phyloP scores from a whole-genome alignment of 176 grass and related monocot genomes.

The Zoysia pacifica region DNA sequence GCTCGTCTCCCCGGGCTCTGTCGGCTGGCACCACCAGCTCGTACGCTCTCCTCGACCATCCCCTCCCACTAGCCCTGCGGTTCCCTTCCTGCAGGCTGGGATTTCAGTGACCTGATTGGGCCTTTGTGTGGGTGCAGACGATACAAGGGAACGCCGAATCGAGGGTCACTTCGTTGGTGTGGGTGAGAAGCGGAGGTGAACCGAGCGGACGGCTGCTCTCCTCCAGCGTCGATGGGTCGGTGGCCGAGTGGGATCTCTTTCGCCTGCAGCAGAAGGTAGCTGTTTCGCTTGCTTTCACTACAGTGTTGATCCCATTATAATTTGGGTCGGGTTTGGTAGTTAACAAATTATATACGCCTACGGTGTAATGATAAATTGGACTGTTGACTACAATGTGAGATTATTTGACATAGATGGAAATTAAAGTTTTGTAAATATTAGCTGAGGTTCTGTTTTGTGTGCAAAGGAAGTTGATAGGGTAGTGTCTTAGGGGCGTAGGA shows the following conservation, averaged over 20 bases:
- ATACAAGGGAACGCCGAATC: slow-evolving; percentile 64
- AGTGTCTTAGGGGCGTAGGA: background rate
- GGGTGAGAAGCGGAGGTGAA: slow-evolving; percentile 40
- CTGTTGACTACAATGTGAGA: background rate
- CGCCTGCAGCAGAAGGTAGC: slow-evolving; percentile 66
- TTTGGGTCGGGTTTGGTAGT: background rate
- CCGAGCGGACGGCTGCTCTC: slow-evolving; percentile 70
- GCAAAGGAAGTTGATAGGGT: background rate
- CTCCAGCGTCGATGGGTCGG: slow-evolving; percentile 79
- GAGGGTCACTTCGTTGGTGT: slow-evolving; percentile 80
- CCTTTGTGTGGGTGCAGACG: slow-evolving; percentile 60
- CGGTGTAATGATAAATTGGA: background rate
- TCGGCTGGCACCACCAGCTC: slow-evolving; percentile 96
- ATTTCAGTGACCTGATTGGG: slow-evolving; percentile 26
- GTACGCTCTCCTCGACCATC: slow-evolving; percentile 45
- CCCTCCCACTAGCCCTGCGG: background rate
- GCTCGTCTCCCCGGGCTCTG: slow-evolving; percentile 92
- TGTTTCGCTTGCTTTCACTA: background rate
- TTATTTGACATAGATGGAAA: background rate
- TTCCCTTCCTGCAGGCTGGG: background rate
- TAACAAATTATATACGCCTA: background rate
- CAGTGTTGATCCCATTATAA: slow-evolving; percentile 21
- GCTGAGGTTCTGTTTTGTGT: background rate
- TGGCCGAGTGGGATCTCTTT: slow-evolving; percentile 90
- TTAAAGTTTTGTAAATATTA: background rate